Base-by-base conservation (phyloP, 345 rosid genomes). In the Melaleuca quinquenervia region DNA sequence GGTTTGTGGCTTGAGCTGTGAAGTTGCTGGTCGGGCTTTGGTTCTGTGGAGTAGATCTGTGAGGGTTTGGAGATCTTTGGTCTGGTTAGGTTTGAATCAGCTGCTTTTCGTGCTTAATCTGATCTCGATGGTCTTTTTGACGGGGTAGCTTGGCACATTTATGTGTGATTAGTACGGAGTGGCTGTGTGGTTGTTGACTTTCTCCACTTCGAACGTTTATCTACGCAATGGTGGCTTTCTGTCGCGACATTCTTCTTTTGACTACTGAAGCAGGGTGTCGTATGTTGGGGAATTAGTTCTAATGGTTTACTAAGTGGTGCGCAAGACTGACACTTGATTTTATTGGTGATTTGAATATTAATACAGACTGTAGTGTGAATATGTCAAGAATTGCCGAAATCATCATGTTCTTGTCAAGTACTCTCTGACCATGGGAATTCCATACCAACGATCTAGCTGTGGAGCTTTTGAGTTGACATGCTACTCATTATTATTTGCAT, bases 131-230 rank as follows among this genome's bases (percentile, higher is more conserved):
- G 36, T 70, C 48, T 36, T 70, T 70, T 36, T 18, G 48, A 70
- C 48, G 7, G 80, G 26, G 44, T 36, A 9, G 12, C 0, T 5
- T 20, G 9, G 48, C 48, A 0, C 60, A 0, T 70, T 70, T 70
- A 7, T 18, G 80, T 36, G 11, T 0, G 48, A 0, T 70, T 0
- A 0, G 10, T 41, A 64, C 29, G 22, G 44, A 29, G 44, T 64
- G 76, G 76, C 76, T 1, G 44, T 0, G 76, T 64, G 76, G 76
- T 64, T 29, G 76, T 16, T 64, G 44, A 0, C 0, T 29, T 29
- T 29, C 20, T 52, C 53, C 1, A 22, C 76, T 29, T 29, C 3
- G 44, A 36, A 0, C 15, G 44, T 52, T 52, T 15, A 52, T 52
- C 2, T 52, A 14, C 53, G 53, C 53, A 52, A 52, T 52, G 53